A percentile compares a stretch with the other conserved stretches of the same genome.
phyloP scores from a whole-genome alignment of 2,329 filamentous ascomycete species.

The Microsporum audouinii region DNA sequence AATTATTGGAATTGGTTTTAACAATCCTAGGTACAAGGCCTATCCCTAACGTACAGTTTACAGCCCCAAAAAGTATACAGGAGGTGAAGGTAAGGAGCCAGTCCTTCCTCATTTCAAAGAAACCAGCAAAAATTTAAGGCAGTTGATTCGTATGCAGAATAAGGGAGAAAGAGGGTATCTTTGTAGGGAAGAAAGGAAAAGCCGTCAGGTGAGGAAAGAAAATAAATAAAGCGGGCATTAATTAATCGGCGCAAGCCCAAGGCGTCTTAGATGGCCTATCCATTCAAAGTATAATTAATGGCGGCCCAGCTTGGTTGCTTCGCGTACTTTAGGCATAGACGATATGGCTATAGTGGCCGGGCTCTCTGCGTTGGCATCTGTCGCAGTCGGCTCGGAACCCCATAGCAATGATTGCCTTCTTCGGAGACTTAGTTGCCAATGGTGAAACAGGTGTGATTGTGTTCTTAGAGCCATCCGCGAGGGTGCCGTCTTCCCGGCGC shows the following conservation, averaged over 20 bases:
- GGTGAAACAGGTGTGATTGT: not conserved
- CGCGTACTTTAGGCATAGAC: constrained; percentile 32
- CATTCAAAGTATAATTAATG: not conserved
- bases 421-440: constrained; percentile 30
- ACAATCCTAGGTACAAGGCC: not conserved
- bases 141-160: not conserved
- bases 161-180: not conserved
- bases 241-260: not conserved
- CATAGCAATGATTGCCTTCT: constrained; percentile 56
- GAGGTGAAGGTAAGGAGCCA: not conserved
- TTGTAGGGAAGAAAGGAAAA: not conserved
- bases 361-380: constrained; percentile 62
- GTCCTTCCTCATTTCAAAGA: not conserved
- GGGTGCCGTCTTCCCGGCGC: not conserved
- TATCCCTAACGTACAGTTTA: not conserved
- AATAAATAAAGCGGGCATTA: not conserved
- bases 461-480: not conserved
- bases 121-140: not conserved
- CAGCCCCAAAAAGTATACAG: not conserved
- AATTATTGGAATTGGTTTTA: not conserved
- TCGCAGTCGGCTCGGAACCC: constrained; percentile 68
- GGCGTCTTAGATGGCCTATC: not conserved
- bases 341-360: constrained; percentile 72
- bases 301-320: not conserved
- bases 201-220: not conserved